Conservation (phyloP, 305 asterid genomes). For the Fraxinus ornus region DNA sequence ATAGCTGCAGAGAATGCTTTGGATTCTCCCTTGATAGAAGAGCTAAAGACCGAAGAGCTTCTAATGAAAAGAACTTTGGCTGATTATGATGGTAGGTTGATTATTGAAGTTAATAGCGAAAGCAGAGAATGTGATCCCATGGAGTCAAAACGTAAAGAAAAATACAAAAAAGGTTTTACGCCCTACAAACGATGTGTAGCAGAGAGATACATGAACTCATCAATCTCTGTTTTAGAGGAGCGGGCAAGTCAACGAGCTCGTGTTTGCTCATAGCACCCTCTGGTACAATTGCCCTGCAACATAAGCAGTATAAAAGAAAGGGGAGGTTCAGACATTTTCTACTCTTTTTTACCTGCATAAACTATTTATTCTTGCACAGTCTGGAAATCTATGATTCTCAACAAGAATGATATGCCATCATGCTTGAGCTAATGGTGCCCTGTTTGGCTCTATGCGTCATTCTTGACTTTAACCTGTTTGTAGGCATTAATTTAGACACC, state of each 20-base stretch:
- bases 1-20: conserved; percentile 15
- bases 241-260: conserved; percentile 44
- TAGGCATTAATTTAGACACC: not conserved
- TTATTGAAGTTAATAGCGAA: conserved; percentile 26
- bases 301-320: not conserved
- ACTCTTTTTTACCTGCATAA: not conserved
- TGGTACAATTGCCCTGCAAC: not conserved
- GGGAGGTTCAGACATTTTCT: not conserved
- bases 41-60: conserved; percentile 34
- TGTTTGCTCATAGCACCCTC: conserved; percentile 42
- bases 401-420: not conserved
- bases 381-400: not conserved
- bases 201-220: conserved; percentile 49
- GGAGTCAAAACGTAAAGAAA: conserved; percentile 29
- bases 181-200: conserved; percentile 67
- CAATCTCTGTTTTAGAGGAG: conserved; percentile 40
- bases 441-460: not conserved
- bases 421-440: not conserved
- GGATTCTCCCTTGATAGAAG: conserved; percentile 8
- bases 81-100: conserved; percentile 33
- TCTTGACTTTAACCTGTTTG: not conserved
- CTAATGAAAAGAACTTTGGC: conserved; percentile 38
- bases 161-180: conserved; percentile 50
- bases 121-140: conserved; percentile 21
- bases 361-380: conserved; percentile 9